These are phyloP conservation scores for Trichoderma sp. DNA, from an alignment of 2,329 filamentous ascomycete species.

Conservation along the genomic window DNA sequence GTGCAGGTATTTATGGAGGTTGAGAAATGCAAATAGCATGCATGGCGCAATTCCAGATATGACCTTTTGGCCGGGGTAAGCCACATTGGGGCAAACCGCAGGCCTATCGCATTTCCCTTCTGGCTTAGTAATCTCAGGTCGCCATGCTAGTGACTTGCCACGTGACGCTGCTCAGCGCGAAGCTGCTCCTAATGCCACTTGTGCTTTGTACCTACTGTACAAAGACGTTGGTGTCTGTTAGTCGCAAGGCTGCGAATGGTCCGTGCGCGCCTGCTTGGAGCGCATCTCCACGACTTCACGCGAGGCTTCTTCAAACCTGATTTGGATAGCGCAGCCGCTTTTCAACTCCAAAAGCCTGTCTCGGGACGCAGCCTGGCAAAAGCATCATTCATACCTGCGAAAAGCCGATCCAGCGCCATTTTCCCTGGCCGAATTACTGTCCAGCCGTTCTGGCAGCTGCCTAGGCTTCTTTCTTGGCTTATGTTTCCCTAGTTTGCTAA, in stretches of 20 bases:
- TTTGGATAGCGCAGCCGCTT: constrained; percentile 13
- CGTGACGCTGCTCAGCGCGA: background rate
- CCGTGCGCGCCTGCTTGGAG: constrained; percentile 18
- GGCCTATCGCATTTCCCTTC: background rate
- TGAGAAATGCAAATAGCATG: constrained; percentile 1
- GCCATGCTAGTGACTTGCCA: background rate
- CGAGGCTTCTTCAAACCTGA: constrained; percentile 12
- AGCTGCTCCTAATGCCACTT: background rate
- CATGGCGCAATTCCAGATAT: constrained; percentile 12
- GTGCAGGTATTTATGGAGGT: constrained; percentile 11
- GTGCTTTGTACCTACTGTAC: background rate
- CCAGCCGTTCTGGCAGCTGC: background rate
- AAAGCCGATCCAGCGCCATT: background rate
- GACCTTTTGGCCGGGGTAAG: background rate
- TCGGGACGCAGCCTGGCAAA: background rate
- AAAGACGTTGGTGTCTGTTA: background rate
- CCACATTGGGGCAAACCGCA: background rate
- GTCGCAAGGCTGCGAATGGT: constrained; percentile 23
- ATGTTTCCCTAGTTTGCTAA: constrained; percentile 13
- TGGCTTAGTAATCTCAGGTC: background rate
- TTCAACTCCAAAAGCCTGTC: constrained; percentile 4
- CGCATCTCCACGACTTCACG: constrained; percentile 26
- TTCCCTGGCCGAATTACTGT: background rate
- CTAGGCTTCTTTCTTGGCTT: constrained; percentile 1
- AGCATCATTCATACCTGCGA: background rate